Percentiles rank a stretch among this genome's conserved stretches.
These are phyloP conservation scores for Endotrypanum monterogeii DNA, from an alignment of 208 protist species.

Conservation along the genomic window DNA sequence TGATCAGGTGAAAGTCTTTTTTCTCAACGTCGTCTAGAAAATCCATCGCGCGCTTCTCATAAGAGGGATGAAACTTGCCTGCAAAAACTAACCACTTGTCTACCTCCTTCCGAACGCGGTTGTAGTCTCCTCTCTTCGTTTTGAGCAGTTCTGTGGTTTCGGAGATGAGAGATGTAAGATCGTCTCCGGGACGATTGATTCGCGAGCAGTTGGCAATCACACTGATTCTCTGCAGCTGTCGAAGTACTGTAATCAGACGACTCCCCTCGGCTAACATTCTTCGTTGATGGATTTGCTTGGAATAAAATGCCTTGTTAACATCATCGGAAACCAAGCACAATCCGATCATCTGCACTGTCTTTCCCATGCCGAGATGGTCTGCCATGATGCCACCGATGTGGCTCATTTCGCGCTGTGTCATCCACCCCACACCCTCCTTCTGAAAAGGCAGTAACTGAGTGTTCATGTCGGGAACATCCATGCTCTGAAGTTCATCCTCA, in stretches of 20 bases:
- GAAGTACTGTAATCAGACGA: constrained; percentile 77
- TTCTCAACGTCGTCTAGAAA: constrained; percentile 86
- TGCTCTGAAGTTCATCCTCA: constrained; percentile 49
- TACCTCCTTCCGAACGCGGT: constrained; percentile 50
- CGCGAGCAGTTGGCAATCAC: constrained; percentile 83
- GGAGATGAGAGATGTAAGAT: constrained; percentile 49
- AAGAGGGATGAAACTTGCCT: constrained; percentile 84
- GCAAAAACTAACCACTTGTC: constrained; percentile 87
- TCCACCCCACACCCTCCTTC: constrained; percentile 91
- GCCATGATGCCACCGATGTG: constrained; percentile 91
- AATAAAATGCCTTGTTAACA: constrained; percentile 40
- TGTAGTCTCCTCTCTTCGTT: constrained; percentile 23
- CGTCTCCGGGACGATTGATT: constrained; percentile 74
- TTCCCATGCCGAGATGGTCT: constrained; percentile 92
- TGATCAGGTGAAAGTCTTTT: constrained; percentile 72
- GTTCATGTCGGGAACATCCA: constrained; percentile 75
- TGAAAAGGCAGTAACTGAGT: constrained; percentile 85
- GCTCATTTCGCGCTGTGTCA: constrained; percentile 75
- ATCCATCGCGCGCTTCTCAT: constrained; percentile 61
- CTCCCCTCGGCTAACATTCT: constrained; percentile 48
- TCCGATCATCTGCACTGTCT: constrained; percentile 93
- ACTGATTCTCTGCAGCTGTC: constrained; percentile 82
- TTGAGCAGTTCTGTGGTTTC: constrained; percentile 42
- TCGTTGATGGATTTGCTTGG: constrained; percentile 32
- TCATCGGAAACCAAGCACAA: constrained; percentile 78